Evolutionary conservation across 169 alveolate species (phyloP).

Genomic region (Perkinsus olseni): DNA sequence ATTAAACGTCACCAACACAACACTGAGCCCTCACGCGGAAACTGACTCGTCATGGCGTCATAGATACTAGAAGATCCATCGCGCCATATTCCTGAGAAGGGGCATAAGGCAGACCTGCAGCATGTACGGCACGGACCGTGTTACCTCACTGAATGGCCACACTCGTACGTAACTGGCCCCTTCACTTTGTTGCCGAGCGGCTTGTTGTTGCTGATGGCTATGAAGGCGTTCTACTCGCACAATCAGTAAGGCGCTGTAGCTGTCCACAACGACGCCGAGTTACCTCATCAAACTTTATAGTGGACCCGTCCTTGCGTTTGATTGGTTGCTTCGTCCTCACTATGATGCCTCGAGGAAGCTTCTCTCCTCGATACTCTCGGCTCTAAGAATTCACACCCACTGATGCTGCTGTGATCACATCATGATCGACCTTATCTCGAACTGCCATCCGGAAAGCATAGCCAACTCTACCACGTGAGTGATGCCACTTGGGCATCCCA

Average conservation of each 20-base stretch:
- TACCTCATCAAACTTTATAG: slow-evolving; percentile 38
- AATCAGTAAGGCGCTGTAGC: neutral
- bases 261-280: neutral
- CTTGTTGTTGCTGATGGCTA: slow-evolving; percentile 35
- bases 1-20: neutral
- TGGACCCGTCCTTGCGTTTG: slow-evolving; percentile 38
- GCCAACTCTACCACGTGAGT: slow-evolving; percentile 43
- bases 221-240: slow-evolving; percentile 31
- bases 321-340: slow-evolving; percentile 36
- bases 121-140: neutral
- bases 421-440: slow-evolving; percentile 15
- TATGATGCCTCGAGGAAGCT: slow-evolving; percentile 43
- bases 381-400: neutral
- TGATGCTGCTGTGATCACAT: neutral
- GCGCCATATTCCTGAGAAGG: neutral
- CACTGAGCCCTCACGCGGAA: neutral
- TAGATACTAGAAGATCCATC: neutral
- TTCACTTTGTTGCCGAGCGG: slow-evolving; percentile 33
- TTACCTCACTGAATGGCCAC: neutral
- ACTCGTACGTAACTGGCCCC: slow-evolving; percentile 36
- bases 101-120: neutral
- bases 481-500: slow-evolving; percentile 33
- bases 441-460: slow-evolving; percentile 41
- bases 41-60: neutral
- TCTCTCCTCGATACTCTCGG: slow-evolving; percentile 20